Evolutionary conservation across 2,329 filamentous ascomycete genomes (phyloP), one percentile per base, ranked within the genome.

Genomic region (Pestalotiopsis sp.): DNA sequence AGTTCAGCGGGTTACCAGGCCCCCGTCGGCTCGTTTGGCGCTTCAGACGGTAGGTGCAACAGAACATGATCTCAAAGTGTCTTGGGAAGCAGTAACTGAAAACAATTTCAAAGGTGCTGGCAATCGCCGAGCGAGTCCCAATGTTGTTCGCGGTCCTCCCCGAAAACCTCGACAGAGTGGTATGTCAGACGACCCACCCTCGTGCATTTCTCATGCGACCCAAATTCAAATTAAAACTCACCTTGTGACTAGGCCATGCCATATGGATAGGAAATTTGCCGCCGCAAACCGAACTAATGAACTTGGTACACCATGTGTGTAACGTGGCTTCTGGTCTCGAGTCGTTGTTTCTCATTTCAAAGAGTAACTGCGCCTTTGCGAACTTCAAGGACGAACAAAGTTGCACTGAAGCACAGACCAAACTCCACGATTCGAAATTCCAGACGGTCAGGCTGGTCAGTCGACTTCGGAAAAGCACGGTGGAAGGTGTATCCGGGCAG

Each of bases 251-350:
- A 84, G 95, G 95, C 1, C 93, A 97, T 78, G 95, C 95, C 0
- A 90, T 98, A 23, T 98, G 96, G 95, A 93, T 98, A 36, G 96
- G 96, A 56, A 98, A 98, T 77, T 84, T 98, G 0, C 95, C 95
- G 3, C 92, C 93, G 0, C 92, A 93, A 63, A 92, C 94, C 0
- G 91, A 91, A 56, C 86, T 98, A 13, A 90, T 94, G 80, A 92
- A 88, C 69, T 83, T 98, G n/a, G 97, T 98, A 66, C 90, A 96
- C 69, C 93, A 98, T 77, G 96, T 98, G 68, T 97, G 93, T 70
- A 90, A 89, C 71, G 92, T 95, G 72, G 91, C 93, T 0, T 87
- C 86, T 0, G 88, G 94, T 1, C 89, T 98, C 25, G 93, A 97
- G 77, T 97, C 94, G 61, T 84, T 98, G 0, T 98, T 98, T 73